A percentile compares a stretch with the other conserved stretches of the same genome.
phyloP scores from a whole-genome alignment of 768 basidiomycete genomes.

The Rubroboletus pulcherrimus region DNA sequence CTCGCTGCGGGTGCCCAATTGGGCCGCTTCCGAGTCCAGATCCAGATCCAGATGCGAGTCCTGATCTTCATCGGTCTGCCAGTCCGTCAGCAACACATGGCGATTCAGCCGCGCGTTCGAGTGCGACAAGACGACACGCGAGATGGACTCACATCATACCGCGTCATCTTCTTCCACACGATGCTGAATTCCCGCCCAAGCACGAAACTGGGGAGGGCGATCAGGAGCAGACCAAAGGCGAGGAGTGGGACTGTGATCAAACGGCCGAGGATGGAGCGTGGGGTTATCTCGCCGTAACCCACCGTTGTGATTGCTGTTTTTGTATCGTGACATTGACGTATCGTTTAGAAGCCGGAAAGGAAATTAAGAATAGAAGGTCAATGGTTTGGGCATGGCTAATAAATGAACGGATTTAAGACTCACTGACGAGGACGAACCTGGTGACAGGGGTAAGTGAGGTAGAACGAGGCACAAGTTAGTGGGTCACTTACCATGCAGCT shows the following conservation, averaged over 20 bases:
- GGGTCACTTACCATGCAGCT: slow-evolving; percentile 61
- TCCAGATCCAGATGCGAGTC: background rate
- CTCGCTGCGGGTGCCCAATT: slow-evolving; percentile 7
- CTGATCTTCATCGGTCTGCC: slow-evolving; percentile 1
- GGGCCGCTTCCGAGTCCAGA: background rate
- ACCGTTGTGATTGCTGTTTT: slow-evolving; percentile 77
- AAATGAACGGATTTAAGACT: slow-evolving; percentile 30
- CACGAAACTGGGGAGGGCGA: slow-evolving; percentile 89
- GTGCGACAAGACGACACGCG: background rate
- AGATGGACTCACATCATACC: slow-evolving; percentile 35
- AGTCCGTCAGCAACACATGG: background rate
- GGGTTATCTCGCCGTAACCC: slow-evolving; percentile 90
- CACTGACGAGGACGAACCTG: slow-evolving; percentile 76
- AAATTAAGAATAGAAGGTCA: background rate
- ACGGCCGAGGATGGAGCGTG: slow-evolving; percentile 82
- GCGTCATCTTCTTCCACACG: slow-evolving; percentile 83
- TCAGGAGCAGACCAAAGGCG: slow-evolving; percentile 81
- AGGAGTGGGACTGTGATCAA: slow-evolving; percentile 83
- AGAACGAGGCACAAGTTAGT: background rate
- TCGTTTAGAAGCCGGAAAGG: background rate
- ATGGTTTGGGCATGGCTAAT: background rate
- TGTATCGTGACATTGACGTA: background rate
- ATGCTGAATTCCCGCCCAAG: slow-evolving; percentile 88
- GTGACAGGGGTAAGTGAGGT: background rate
- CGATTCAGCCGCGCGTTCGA: background rate